A percentile compares a stretch with the other conserved stretches of the same genome.
Evolutionary conservation across 495 filamentous ascomycete species (phyloP).

Genomic region (Podospora appendiculata): DNA sequence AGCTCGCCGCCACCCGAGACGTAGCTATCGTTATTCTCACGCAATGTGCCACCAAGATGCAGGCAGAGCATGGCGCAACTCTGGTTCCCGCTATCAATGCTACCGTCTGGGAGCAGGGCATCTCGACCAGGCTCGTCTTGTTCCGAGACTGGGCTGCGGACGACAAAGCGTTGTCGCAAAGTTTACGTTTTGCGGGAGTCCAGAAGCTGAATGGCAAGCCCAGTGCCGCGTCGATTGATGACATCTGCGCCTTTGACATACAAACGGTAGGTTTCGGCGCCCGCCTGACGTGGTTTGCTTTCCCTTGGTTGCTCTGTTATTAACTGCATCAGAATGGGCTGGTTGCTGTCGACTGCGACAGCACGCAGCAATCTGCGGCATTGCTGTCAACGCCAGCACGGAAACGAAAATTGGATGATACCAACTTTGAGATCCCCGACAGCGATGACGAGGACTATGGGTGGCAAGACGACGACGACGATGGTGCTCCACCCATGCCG

Average conservation of each 20-base stretch:
- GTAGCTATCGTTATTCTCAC: slow-evolving; percentile 63
- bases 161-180: slow-evolving; percentile 8
- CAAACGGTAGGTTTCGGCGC: slow-evolving; percentile 21
- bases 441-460: slow-evolving; percentile 46
- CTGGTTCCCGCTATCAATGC: slow-evolving; percentile 62
- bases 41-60: slow-evolving; percentile 64
- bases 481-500: slow-evolving; percentile 34
- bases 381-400: slow-evolving; percentile 21
- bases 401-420: slow-evolving; percentile 38
- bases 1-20: slow-evolving; percentile 59
- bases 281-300: slow-evolving; percentile 8
- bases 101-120: slow-evolving; percentile 61
- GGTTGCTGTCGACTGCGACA: slow-evolving; percentile 15
- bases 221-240: slow-evolving; percentile 13
- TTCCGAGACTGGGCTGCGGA: slow-evolving; percentile 54
- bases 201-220: slow-evolving; percentile 38
- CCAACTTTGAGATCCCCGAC: slow-evolving; percentile 39
- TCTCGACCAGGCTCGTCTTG: slow-evolving; percentile 60
- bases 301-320: slow-evolving; percentile 1
- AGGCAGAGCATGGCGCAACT: slow-evolving; percentile 49
- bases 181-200: slow-evolving; percentile 31
- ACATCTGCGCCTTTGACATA: slow-evolving; percentile 33
- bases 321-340: slow-evolving; percentile 15
- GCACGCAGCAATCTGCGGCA: slow-evolving; percentile 15
- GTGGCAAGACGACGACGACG: slow-evolving; percentile 41